Evolutionary conservation across 495 filamentous ascomycete genomes (phyloP), one percentile per base, ranked within the genome.

Genomic region (Aspergillus wentii): DNA sequence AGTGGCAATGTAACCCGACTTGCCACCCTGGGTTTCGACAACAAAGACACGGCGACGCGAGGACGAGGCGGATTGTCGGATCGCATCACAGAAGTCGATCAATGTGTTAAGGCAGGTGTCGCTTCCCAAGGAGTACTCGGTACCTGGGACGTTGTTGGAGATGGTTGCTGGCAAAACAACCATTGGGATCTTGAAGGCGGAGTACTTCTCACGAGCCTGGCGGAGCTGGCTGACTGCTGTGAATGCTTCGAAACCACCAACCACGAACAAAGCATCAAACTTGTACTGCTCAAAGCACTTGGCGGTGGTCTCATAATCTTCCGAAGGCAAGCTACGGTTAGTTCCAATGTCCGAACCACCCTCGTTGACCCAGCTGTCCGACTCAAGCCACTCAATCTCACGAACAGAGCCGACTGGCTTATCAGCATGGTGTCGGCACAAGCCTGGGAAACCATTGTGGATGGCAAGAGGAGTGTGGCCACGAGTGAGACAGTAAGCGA

Each of bases 91-190:
- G 67, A 96, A 99, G 21, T 83, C 74, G 43, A 95, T 86, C 13
- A 99, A 71, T n/a, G 94, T 88, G 60, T 99, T 99, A 27, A 97
- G 71, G 56, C 94, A 99, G 9, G 94, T 99, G 58, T 99, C 94
- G 33, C 86, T 94, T 13, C 94, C 94, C 30, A 99, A 75, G 0
- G 88, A 95, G 66, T 95, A 99, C 62, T 99, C 94, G 10, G 89
- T 95, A 7, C 94, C 94, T 0, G 92, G 94, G 7, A 99, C 94
- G 61, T 99, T 99, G 71, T 97, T 97, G 49, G 84, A 90, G 56
- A 99, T 89, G 17, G 94, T 99, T n/a, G 94, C 94, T 13, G 94
- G 94, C 10, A 97, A 71, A 17, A 95, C 73, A 16, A 82, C 76
- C 78, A 97, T 89, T 33, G 94, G 94, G 46, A 99, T 97, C 57